These are phyloP conservation scores for Aspergillus asperescens DNA, from an alignment of 495 filamentous ascomycete species.

Conservation along the genomic window DNA sequence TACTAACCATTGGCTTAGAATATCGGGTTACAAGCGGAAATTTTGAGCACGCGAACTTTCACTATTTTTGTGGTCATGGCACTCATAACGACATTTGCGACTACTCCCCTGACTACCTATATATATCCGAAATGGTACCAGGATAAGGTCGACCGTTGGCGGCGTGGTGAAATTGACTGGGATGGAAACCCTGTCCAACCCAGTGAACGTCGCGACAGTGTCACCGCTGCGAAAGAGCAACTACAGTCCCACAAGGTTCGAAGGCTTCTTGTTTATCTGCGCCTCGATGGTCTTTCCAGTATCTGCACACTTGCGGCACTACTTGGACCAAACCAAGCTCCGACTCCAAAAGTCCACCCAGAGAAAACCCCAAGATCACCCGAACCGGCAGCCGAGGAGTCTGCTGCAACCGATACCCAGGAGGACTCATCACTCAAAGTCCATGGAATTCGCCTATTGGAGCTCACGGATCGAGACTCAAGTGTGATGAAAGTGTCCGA, in stretches of 20 bases:
- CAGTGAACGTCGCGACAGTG: constrained; percentile 34
- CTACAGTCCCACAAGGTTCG: constrained; percentile 32
- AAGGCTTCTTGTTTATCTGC: constrained; percentile 61
- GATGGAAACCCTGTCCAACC: constrained; percentile 57
- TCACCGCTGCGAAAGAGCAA: constrained; percentile 42
- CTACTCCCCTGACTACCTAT: constrained; percentile 71
- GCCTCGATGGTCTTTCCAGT: constrained; percentile 84
- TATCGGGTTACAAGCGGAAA: constrained; percentile 87
- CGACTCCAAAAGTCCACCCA: constrained; percentile 46
- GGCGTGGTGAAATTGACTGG: constrained; percentile 91
- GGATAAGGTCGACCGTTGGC: constrained; percentile 85
- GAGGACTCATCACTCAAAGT: constrained; percentile 57
- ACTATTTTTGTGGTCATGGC: constrained; percentile 99
- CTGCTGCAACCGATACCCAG: constrained; percentile 19
- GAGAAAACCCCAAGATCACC: constrained; percentile 26
- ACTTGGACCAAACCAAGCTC: constrained; percentile 38
- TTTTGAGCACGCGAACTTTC: constrained; percentile 81
- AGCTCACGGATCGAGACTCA: constrained; percentile 88
- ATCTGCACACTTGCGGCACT: constrained; percentile 81
- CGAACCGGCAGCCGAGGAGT: constrained; percentile 29
- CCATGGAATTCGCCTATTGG: constrained; percentile 78
- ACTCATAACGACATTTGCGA: constrained; percentile 84
- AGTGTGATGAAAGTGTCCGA: constrained; percentile 93
- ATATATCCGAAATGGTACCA: constrained; percentile 90
- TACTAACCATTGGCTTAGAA: constrained; percentile 54